Conservation (phyloP, 1,284 basidiomycete species). For the Apiotrichum akiyoshidainum region DNA sequence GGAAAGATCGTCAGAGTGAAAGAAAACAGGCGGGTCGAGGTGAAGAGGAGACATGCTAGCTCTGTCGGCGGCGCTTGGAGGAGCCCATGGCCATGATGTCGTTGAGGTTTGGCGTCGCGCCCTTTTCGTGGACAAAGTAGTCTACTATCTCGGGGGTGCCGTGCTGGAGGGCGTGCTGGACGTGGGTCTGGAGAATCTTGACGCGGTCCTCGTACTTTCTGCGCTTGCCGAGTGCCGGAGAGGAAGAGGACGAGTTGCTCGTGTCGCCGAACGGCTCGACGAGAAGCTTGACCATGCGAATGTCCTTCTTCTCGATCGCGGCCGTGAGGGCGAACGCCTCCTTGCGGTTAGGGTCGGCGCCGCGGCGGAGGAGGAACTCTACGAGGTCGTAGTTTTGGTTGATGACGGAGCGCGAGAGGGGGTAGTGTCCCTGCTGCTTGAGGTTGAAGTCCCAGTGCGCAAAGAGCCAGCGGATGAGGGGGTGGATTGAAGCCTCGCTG, state of each 20-base stretch:
- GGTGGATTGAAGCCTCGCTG: constrained; percentile 22
- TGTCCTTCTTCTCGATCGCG: constrained; percentile 65
- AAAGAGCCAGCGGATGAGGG: constrained; percentile 49
- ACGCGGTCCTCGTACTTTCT: constrained; percentile 30
- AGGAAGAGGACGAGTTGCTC: neutral
- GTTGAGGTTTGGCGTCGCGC: constrained; percentile 14
- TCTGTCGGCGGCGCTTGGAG: constrained; percentile 1
- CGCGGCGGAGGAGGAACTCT: constrained; percentile 64
- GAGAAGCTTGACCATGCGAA: constrained; percentile 66
- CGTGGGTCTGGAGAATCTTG: constrained; percentile 26
- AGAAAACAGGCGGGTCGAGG: too few species aligned
- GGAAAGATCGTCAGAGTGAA: too few species aligned
- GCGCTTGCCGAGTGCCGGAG: constrained; percentile 25
- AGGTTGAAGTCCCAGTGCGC: constrained; percentile 26
- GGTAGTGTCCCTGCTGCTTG: constrained; percentile 66
- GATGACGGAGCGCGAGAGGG: constrained; percentile 69
- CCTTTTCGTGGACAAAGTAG: constrained; percentile 72
- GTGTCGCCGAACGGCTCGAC: constrained; percentile 57
- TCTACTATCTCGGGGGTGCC: constrained; percentile 61
- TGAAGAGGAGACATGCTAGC: neutral
- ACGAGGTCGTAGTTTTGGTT: constrained; percentile 63
- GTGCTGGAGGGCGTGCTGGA: constrained; percentile 52
- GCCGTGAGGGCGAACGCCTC: constrained; percentile 54
- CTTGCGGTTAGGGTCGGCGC: constrained; percentile 60
- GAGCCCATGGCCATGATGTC: constrained; percentile 16